Evolutionary conservation across 1,139 yeast genomes (phyloP).

Genomic region (Pichia inconspicua): DNA sequence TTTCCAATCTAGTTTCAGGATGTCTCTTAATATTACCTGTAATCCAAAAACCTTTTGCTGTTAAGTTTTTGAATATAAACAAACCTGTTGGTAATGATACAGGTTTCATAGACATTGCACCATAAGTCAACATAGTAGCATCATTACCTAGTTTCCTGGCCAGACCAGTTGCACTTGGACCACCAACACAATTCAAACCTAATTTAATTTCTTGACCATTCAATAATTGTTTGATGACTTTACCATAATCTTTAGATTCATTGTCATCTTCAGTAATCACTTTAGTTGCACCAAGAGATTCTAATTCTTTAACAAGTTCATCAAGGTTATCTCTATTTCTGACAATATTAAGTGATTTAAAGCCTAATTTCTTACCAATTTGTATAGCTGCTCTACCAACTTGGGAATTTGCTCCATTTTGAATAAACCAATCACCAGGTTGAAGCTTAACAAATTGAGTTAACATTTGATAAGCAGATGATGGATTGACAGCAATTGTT

Average conservation of each 20-base stretch:
- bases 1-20: conserved; percentile 52
- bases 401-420: conserved; percentile 93
- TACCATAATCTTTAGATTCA: conserved; percentile 55
- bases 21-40: conserved; percentile 65
- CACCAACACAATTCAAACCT: conserved; percentile 91
- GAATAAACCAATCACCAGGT: conserved; percentile 88
- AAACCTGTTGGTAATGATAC: conserved; percentile 81
- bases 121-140: conserved; percentile 79
- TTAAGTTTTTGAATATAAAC: conserved; percentile 81
- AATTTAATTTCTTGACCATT: conserved; percentile 55
- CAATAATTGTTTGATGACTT: conserved; percentile 56
- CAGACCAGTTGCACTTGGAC: conserved; percentile 69
- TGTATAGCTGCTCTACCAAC: conserved; percentile 95
- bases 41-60: conserved; percentile 90
- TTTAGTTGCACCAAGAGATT: conserved; percentile 68
- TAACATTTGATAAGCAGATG: conserved; percentile 87
- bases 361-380: conserved; percentile 68
- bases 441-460: conserved; percentile 47
- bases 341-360: conserved; percentile 79
- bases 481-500: conserved; percentile 84
- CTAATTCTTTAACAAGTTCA: conserved; percentile 50
- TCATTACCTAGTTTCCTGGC: conserved; percentile 68
- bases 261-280: conserved; percentile 87
- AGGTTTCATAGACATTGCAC: conserved; percentile 97
- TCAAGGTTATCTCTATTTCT: conserved; percentile 77